These are phyloP conservation scores for Pythium plurisporium DNA, from an alignment of 352 stramenopile genomes.

Conservation along the genomic window DNA sequence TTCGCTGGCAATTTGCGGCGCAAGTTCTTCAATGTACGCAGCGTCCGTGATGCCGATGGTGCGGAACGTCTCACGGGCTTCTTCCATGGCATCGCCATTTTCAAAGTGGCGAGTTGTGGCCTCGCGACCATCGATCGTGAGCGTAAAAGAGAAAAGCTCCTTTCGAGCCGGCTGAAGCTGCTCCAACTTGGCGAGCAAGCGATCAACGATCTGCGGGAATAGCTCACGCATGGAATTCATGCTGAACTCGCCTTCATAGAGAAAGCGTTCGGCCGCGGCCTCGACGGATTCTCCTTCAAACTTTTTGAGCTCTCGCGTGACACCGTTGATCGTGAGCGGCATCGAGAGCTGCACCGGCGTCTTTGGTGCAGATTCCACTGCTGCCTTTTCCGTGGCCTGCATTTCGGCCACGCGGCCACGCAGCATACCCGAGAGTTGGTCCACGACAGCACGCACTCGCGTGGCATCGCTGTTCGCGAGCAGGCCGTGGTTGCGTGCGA, in stretches of 20 bases:
- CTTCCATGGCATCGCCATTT: constrained; percentile 43
- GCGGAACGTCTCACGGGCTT: constrained; percentile 48
- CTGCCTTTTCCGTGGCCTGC: constrained; percentile 9
- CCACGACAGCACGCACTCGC: constrained; percentile 49
- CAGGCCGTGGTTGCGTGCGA: constrained; percentile 59
- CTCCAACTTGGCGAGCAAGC: constrained; percentile 57
- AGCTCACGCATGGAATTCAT: constrained; percentile 62
- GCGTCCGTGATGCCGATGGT: constrained; percentile 40
- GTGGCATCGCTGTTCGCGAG: constrained; percentile 41
- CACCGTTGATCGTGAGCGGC: constrained; percentile 51
- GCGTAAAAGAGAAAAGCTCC: constrained; percentile 51
- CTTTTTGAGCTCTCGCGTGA: constrained; percentile 46
- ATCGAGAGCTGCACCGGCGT: constrained; percentile 55
- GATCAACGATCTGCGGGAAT: constrained; percentile 50
- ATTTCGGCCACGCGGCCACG: constrained; percentile 59
- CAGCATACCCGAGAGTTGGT: constrained; percentile 61
- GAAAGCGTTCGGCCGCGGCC: constrained; percentile 58
- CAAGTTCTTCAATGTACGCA: constrained; percentile 46
- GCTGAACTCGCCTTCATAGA: constrained; percentile 49
- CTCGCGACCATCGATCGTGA: constrained; percentile 49
- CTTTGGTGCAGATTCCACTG: constrained; percentile 7
- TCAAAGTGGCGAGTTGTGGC: constrained; percentile 69
- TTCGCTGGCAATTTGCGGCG: constrained; percentile 53
- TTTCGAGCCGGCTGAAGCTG: constrained; percentile 48
- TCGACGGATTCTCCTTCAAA: constrained; percentile 55